These are phyloP conservation scores for Botrytis byssoidea DNA, from an alignment of 2,329 filamentous ascomycete species.

Conservation along the genomic window DNA sequence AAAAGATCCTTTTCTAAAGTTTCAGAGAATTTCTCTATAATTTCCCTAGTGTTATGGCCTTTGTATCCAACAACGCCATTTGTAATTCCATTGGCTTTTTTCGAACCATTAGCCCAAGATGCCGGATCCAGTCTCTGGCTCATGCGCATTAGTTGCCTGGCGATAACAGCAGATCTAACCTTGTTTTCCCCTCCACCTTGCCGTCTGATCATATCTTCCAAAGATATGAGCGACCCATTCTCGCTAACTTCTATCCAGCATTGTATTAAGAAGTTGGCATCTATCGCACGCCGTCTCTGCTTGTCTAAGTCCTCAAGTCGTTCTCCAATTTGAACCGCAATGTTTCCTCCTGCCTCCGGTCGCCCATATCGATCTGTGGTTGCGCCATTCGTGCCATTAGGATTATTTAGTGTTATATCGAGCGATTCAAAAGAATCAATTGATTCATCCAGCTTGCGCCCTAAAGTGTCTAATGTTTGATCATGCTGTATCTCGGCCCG, in stretches of 20 bases:
- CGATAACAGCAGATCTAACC: conserved; percentile 89
- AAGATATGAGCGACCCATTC: conserved; percentile 77
- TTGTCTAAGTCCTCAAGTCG: conserved; percentile 90
- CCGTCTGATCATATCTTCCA: conserved; percentile 78
- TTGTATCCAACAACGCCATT: conserved; percentile 46
- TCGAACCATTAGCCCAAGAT: conserved; percentile 64
- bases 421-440: conserved; percentile 90
- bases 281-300: conserved; percentile 83
- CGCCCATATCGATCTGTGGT: conserved; percentile 48
- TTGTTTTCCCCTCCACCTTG: conserved; percentile 88
- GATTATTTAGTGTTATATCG: conserved; percentile 75
- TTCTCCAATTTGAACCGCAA: conserved; percentile 93
- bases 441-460: conserved; percentile 85
- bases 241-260: conserved; percentile 97
- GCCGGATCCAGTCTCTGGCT: conserved; percentile 83
- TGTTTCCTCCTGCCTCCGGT: conserved; percentile 68
- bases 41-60: conserved; percentile 69
- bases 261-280: conserved; percentile 92
- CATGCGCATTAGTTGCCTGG: conserved; percentile 88
- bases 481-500: conserved; percentile 91
- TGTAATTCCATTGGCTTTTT: conserved; percentile 51
- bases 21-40: conserved; percentile 96
- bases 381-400: conserved; percentile 45
- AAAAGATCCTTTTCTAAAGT: conserved; percentile 92
- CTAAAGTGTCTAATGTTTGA: conserved; percentile 82